Base-by-base conservation (phyloP, 179 eudicot genomes). In the Amaranthus tricolor region DNA sequence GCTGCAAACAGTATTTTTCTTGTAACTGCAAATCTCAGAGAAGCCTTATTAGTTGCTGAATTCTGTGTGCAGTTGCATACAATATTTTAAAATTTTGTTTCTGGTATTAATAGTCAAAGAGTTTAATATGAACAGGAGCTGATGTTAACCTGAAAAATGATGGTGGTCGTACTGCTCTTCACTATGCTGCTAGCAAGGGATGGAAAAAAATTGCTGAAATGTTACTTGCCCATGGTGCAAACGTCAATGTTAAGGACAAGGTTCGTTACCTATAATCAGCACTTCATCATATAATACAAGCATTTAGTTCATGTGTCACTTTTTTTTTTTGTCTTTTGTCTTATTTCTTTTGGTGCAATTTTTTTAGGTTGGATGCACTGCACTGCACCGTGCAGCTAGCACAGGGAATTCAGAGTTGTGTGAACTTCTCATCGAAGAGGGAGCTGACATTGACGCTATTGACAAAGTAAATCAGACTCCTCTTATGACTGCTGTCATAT, bases 131-230 rank as follows among this genome's bases (percentile, higher is more conserved):
- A 51, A 69, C 88, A 95, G 99, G 98, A 74, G 99, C 98, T 77
- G 88, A 91, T 76, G 96, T 91, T 72, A 93, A 95, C 85, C 31
- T 91, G 84, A 89, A 86, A 82, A 95, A 93, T 76, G 82, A 88
- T 81, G 99, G 98, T 56, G 99, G 98, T 20, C 96, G 96, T 9
- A 88, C 94, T 80, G 94, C 99, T 67, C 96, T 95, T 77, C 99
- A 96, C 77, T 93, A 93, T 85, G 98, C 98, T 85, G 98, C 97
- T 66, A 96, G 99, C 89, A 96, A 93, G 83, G 99, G 99, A 73
- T 82, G 90, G 93, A 78, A 85, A 73, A 89, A 88, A 71, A 81
- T 96, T 77, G 97, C 97, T 79, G 91, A 91, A 79, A n/a, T 87
- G 66, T 78, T 96, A 79, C 83, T 93, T 78, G 78, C 93, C 5